These are phyloP conservation scores for Coemansia sp. DNA, from an alignment of 192 early-diverging fungal genomes.

Conservation along the genomic window DNA sequence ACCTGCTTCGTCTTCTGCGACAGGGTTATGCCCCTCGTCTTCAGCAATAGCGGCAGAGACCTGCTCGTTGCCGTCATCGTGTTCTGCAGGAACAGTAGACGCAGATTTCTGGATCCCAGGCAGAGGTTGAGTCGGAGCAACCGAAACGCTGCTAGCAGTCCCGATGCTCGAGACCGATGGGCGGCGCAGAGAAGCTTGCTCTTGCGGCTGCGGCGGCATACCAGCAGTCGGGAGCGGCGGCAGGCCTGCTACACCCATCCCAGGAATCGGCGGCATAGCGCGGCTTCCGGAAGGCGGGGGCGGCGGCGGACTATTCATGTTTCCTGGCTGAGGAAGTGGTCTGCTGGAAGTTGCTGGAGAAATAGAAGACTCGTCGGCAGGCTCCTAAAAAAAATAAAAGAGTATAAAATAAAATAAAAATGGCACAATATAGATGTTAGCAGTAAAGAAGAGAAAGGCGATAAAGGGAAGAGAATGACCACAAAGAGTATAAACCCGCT, in stretches of 20 bases:
- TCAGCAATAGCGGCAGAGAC: background rate
- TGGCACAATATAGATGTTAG: background rate
- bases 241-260: conserved; percentile 14
- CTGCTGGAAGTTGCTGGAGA: conserved; percentile 35
- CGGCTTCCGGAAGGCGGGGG: conserved; percentile 12
- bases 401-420: conserved; percentile 8
- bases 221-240: conserved; percentile 27
- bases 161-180: conserved; percentile 18
- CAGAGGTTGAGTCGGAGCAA: background rate
- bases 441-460: conserved; percentile 3
- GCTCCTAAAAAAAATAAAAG: conserved; percentile 21
- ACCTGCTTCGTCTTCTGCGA: conserved; percentile 6
- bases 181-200: conserved; percentile 13
- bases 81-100: background rate
- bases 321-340: conserved; percentile 41
- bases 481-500: background rate
- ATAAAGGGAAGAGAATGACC: background rate
- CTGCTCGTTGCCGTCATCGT: conserved; percentile 4
- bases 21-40: background rate
- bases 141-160: conserved; percentile 6
- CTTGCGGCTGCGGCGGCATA: conserved; percentile 16
- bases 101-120: conserved; percentile 5
- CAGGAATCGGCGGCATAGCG: conserved; percentile 27
- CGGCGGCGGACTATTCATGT: conserved; percentile 18
- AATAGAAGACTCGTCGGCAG: conserved; percentile 16